Base-by-base conservation (phyloP, 1,139 yeast species). In the Pichia sp. region DNA sequence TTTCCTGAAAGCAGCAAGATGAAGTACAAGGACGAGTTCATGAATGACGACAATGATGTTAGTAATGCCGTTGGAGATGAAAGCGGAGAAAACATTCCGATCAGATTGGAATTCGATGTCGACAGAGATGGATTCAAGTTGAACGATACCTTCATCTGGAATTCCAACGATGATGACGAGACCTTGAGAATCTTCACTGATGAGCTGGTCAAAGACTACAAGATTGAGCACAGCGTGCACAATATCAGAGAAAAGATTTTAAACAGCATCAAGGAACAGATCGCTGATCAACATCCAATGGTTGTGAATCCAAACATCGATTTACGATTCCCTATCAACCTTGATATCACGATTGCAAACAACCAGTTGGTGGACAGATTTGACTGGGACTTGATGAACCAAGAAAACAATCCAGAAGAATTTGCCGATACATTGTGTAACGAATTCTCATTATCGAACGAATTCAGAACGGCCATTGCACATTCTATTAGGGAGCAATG, bases 321-420 rank as follows among this genome's bases (percentile, higher is more conserved):
- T 61, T 70, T 91, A 62, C 74, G 99, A 46, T 79, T 94, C 17
- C 81, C 86, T 6, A 83, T 93, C 37, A 87, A 83, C 58, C 69
- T 93, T 38, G 97, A 94, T 60, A 82, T 93, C 44, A 88, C 96
- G 0, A 83, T 91, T 34, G 91, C 94, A 30, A 90, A 87, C 62
- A 90, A 91, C 53, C 95, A 90, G 61, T 73, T 90, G 40, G 75
- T 83, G 15, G 99, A 93, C 67, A 94, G 86, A 61, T 89, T 93
- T 67, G 99, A 93, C 66, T 93, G 99, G 99, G 99, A 93, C 65
- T 76, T 94, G 40, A 84, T 88, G 54, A 83, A 80, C 56, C 76
- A 80, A 1, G 91, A 85, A 24, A 85, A 83, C 58, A 84, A 78
- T 58, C 96, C 99, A 0, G 98, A 93, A 63, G 93, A 86, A 55